Percentiles rank a stretch among this genome's conserved stretches.
Evolutionary conservation across 345 rosid genomes (phyloP).

Genomic region (Salix exigua): DNA sequence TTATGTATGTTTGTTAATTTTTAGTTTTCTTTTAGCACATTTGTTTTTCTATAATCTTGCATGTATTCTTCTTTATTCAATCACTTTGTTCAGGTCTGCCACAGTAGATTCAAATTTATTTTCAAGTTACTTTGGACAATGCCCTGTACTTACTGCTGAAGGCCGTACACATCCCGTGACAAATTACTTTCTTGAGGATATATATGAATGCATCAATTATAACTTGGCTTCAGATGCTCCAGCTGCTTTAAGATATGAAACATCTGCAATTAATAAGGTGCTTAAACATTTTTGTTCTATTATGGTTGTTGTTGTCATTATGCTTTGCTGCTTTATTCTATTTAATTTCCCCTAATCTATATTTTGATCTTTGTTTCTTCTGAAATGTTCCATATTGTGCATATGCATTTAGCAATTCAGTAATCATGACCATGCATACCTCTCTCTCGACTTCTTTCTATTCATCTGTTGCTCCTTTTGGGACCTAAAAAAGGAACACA

Average conservation of each 20-base stretch:
- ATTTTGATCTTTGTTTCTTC: background rate
- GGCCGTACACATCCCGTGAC: slow-evolving; percentile 90
- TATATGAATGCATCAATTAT: slow-evolving; percentile 65
- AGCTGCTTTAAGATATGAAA: slow-evolving; percentile 57
- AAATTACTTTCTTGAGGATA: slow-evolving; percentile 74
- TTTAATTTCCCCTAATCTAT: background rate
- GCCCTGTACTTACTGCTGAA: slow-evolving; percentile 83
- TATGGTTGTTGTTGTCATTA: background rate
- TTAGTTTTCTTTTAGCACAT: slow-evolving; percentile 3
- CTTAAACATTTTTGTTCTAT: slow-evolving; percentile 9
- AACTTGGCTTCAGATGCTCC: slow-evolving; percentile 81
- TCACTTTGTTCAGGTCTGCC: slow-evolving; percentile 66
- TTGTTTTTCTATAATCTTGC: background rate
- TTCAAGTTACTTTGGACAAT: slow-evolving; percentile 78
- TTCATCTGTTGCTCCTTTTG: background rate
- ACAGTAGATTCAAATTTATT: slow-evolving; percentile 85
- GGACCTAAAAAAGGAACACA: background rate
- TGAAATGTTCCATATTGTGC: background rate
- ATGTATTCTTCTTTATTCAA: slow-evolving; percentile 12
- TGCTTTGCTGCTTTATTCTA: background rate
- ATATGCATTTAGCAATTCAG: background rate
- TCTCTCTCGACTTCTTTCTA: background rate
- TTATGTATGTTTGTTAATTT: slow-evolving; percentile 55
- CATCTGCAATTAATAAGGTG: slow-evolving; percentile 58
- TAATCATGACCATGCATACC: background rate